Base-by-base conservation (phyloP, 495 filamentous ascomycete species). In the Penicillium paxilli region DNA sequence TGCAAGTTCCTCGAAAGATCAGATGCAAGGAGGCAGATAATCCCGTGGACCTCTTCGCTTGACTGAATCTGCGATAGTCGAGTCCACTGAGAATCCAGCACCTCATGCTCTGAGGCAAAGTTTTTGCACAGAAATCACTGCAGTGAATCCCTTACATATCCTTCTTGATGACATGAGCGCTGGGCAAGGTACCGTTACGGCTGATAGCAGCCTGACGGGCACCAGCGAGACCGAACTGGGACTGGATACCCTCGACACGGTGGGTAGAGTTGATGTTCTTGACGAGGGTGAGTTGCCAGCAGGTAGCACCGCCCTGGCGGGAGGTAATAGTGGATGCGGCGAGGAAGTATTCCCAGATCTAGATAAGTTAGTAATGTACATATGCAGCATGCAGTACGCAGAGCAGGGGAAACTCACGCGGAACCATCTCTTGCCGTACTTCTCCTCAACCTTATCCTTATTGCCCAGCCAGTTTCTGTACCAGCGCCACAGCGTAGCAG, bases 321-420 rank as follows among this genome's bases (percentile, higher is more conserved):
- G 93, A 92, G 68, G 87, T 85, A 73, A 98, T 98, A 64, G 91
- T 96, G 3, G 91, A 91, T 64, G 84, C 88, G 47, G 95, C 91
- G 58, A 98, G 86, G 87, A 98, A 98, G 80, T 85, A 97, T 69
- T 98, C 93, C 94, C 94, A 98, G 70, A 98, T 95, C 92, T 96
- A 37, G n/a, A 59, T 52, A 16, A 4, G 47, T 61, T 49, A 61
- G 52, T 60, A 5, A 50, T 26, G 30, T 19, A 38, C 14, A 16
- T 38, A 38, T 16, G 1, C 1, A 38, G 11, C 14, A 16, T 38
- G 33, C 14, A 16, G n/a, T 14, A n/a, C 6, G n/a, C 11, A 22
- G 25, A 45, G 16, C 3, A 47, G 37, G 25, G 45, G 19, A 44
- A 60, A 82, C 89, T 80, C 82, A 96, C 91, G 72, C 92, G 86